Percentiles rank a stretch among this genome's conserved stretches.
Evolutionary conservation across 345 rosid species (phyloP).

Genomic region (Ceriops decandra): DNA sequence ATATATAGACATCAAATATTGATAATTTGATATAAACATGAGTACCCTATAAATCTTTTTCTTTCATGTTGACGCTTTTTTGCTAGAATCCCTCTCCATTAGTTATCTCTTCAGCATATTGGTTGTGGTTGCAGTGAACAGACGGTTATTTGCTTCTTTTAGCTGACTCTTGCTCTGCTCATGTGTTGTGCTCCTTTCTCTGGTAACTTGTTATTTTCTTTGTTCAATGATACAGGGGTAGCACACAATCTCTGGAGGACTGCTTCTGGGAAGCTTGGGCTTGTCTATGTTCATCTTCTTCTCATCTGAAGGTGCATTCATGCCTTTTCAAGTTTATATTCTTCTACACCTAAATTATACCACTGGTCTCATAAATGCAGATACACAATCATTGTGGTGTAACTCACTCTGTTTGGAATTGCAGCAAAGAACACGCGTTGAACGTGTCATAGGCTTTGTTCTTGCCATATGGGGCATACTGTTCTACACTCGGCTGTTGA

Average conservation of each 20-base stretch:
- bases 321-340: conserved; percentile 13
- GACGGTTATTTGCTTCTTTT: not conserved
- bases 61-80: not conserved
- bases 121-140: not conserved
- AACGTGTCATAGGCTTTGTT: conserved; percentile 75
- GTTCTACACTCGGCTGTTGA: conserved; percentile 86
- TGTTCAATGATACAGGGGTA: conserved; percentile 45
- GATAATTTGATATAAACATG: not conserved
- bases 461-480: conserved; percentile 95
- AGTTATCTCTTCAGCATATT: not conserved
- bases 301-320: conserved; percentile 67
- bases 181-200: conserved; percentile 4
- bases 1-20: not conserved
- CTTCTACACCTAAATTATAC: conserved; percentile 9
- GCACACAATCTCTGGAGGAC: conserved; percentile 64
- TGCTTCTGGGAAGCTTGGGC: conserved; percentile 99
- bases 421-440: conserved; percentile 90
- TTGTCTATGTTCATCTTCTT: conserved; percentile 83
- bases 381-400: not conserved
- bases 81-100: not conserved
- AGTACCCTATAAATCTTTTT: not conserved
- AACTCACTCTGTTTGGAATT: conserved; percentile 31
- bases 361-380: conserved; percentile 9
- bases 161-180: not conserved
- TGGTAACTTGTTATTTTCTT: conserved; percentile 12